phyloP scores from a whole-genome alignment of 73 alveolate genomes.

The Paramecium caudatum region DNA sequence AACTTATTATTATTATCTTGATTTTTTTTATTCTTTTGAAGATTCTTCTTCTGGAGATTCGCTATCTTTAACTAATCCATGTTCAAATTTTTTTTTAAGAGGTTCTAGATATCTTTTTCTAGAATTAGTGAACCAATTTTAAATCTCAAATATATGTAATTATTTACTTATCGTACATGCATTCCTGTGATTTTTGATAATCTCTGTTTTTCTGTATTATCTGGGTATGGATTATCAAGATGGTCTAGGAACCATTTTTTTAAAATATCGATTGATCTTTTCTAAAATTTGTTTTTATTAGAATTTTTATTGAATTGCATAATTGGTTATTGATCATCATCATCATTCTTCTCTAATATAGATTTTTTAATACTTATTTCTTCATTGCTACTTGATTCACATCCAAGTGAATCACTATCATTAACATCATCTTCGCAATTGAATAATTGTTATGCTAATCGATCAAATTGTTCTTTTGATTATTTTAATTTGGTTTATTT shows the following conservation, averaged over 20 bases:
- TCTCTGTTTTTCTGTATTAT: slow-evolving; percentile 45
- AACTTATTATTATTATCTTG: neutral
- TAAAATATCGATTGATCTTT: slow-evolving; percentile 57
- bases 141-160: neutral
- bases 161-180: slow-evolving; percentile 46
- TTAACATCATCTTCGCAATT: slow-evolving; percentile 41
- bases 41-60: slow-evolving; percentile 7
- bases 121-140: slow-evolving; percentile 63
- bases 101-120: slow-evolving; percentile 68
- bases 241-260: slow-evolving; percentile 67
- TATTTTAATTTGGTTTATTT: slow-evolving; percentile 21
- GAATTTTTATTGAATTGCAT: slow-evolving; percentile 65
- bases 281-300: slow-evolving; percentile 41
- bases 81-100: slow-evolving; percentile 48
- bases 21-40: slow-evolving; percentile 19
- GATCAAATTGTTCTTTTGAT: slow-evolving; percentile 60
- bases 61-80: slow-evolving; percentile 23
- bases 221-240: slow-evolving; percentile 69
- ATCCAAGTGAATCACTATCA: slow-evolving; percentile 11
- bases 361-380: neutral
- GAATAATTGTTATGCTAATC: neutral
- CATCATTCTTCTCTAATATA: neutral
- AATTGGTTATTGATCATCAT: neutral
- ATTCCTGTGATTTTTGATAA: slow-evolving; percentile 47
- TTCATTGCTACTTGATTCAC: slow-evolving; percentile 33